Evolutionary conservation across 2,329 filamentous ascomycete genomes (phyloP), one percentile per base, ranked within the genome.

Genomic region (Penicillium sp.): DNA sequence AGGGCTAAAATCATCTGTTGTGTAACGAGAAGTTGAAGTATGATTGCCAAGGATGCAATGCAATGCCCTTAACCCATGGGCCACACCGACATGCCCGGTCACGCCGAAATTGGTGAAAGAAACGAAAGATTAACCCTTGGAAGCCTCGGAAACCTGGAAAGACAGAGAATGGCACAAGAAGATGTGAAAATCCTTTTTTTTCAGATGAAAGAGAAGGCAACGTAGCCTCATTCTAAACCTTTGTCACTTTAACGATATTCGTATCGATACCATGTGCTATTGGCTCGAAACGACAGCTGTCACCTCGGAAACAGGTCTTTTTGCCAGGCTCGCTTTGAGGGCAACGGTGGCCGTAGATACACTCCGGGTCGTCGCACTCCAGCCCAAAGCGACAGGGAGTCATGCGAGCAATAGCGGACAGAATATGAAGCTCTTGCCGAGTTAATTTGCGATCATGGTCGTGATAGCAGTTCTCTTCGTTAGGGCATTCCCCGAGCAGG

Each of bases 341-440:
- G 62, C 84, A 87, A 29, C 80, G 78, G 67, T 87, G 84, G 18
- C 84, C 84, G 62, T 85, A 86, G 45, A 86, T 85, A 68, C 84
- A 87, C 52, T 80, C 80, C 1, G 76, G 66, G 53, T 86, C 84
- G 44, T 82, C 75, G 60, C 84, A 87, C 12, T 75, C 75, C 43
- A 78, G 75, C 9, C 82, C 82, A 61, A 81, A 80, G 50, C 77
- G 76, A 63, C 84, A 87, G 20, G 83, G 82, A 3, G 82, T 84
- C 81, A 85, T 84, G 44, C 84, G 79, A 41, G 84, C 83, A 17
- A 86, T 81, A 20, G 82, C 78, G 21, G 77, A 77, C 48, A 86
- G 68, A n/a, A 78, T 78, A 17, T 76, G 73, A 43, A 80, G 65
- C 60, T 86, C 83, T 26, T 73, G 72, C 43, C 74, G 74, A n/a